Evolutionary conservation across 371 early-diverging fungal genomes (phyloP).

Genomic region (Rhizopus delemar): DNA sequence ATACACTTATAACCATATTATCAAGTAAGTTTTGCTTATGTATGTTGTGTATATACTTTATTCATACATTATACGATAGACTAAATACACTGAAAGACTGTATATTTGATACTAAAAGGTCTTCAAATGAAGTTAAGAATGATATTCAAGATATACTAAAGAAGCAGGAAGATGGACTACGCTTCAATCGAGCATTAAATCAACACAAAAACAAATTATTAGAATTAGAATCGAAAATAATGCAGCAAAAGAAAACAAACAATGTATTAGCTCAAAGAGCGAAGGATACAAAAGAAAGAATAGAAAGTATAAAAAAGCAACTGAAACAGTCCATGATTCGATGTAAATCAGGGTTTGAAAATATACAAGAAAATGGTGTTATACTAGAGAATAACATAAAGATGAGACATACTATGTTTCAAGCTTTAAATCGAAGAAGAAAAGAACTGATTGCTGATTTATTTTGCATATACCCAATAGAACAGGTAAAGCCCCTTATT

Average conservation of each 20-base stretch:
- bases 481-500: conserved; percentile 45
- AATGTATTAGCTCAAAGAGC: conserved; percentile 4
- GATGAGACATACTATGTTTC: conserved; percentile 45
- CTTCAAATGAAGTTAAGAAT: conserved; percentile 49
- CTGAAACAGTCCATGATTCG: conserved; percentile 30
- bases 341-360: conserved; percentile 34
- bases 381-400: conserved; percentile 50
- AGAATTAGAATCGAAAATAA: conserved; percentile 18
- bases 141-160: conserved; percentile 45
- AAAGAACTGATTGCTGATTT: conserved; percentile 63
- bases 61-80: conserved; percentile 9
- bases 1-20: conserved; percentile 55
- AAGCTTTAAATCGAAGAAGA: conserved; percentile 46
- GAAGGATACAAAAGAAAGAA: conserved; percentile 3
- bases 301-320: conserved; percentile 15
- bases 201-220: conserved; percentile 12
- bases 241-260: conserved; percentile 21
- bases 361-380: conserved; percentile 46
- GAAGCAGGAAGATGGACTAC: conserved; percentile 42
- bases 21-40: conserved; percentile 30
- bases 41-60: not conserved
- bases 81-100: conserved; percentile 58
- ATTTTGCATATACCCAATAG: conserved; percentile 68
- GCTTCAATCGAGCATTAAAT: conserved; percentile 39
- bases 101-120: conserved; percentile 58